phyloP scores from a whole-genome alignment of 2,329 filamentous ascomycete species.

The Alternaria sp. region DNA sequence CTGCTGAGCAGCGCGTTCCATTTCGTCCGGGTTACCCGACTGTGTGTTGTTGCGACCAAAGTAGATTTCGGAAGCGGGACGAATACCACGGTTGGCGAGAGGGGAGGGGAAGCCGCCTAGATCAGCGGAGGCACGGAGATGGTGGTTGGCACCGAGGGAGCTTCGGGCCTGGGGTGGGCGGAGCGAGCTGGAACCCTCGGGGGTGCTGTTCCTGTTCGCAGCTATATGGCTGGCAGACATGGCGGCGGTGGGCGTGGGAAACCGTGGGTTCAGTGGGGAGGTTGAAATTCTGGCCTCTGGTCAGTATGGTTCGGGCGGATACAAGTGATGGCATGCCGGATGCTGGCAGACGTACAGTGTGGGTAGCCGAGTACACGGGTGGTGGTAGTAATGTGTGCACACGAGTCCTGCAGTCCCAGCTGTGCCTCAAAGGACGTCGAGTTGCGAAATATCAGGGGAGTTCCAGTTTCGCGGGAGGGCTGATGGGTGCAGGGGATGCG shows the following conservation, averaged over 20 bases:
- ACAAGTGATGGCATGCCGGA: background rate
- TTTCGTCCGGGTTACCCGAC: constrained; percentile 78
- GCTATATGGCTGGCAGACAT: constrained; percentile 61
- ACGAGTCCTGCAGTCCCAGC: constrained; percentile 42
- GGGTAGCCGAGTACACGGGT: constrained; percentile 7
- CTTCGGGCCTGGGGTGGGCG: constrained; percentile 82
- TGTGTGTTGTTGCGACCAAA: constrained; percentile 79
- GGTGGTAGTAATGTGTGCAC: constrained; percentile 17
- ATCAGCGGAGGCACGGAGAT: constrained; percentile 93
- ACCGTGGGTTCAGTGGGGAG: background rate
- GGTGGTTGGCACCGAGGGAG: constrained; percentile 78
- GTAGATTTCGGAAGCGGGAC: constrained; percentile 91
- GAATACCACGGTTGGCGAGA: constrained; percentile 79
- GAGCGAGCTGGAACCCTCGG: constrained; percentile 85
- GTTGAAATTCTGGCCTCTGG: constrained; percentile 13
- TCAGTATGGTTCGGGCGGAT: constrained; percentile 8
- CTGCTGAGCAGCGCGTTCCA: constrained; percentile 94
- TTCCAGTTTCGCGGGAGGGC: constrained; percentile 17
- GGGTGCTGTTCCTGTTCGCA: constrained; percentile 93
- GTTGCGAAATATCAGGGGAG: constrained; percentile 30
- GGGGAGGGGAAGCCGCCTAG: constrained; percentile 84
- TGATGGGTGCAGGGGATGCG: constrained; percentile 26
- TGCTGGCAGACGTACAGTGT: constrained; percentile 18
- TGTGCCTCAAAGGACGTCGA: constrained; percentile 44
- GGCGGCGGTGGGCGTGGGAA: constrained; percentile 24